A percentile compares a stretch with the other conserved stretches of the same genome.
phyloP scores from a whole-genome alignment of 2,329 filamentous ascomycete species.

The Lecanoromycetidae sp. region DNA sequence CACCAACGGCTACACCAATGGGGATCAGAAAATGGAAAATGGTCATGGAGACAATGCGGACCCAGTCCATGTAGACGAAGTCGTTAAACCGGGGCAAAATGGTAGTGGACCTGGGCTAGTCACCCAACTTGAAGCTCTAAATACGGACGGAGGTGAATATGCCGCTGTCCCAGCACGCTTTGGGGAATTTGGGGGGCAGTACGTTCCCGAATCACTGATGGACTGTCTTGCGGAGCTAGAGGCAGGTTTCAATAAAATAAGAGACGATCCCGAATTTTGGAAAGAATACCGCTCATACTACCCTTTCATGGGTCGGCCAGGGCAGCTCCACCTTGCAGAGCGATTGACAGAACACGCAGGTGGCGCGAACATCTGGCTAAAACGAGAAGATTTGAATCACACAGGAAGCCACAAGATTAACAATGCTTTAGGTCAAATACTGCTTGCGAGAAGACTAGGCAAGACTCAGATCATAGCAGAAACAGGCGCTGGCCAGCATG shows the following conservation, averaged over 20 bases:
- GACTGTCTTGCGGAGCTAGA: conserved; percentile 88
- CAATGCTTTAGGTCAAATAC: conserved; percentile 87
- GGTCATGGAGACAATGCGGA: conserved; percentile 47
- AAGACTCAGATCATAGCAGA: conserved; percentile 98
- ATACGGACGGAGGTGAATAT: conserved; percentile 41
- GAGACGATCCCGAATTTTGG: conserved; percentile 86
- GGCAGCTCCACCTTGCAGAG: conserved; percentile 78
- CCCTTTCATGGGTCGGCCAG: conserved; percentile 91
- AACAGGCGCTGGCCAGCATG: conserved; percentile 93
- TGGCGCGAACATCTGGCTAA: conserved; percentile 93
- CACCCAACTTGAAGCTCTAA: conserved; percentile 75
- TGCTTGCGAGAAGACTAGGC: conserved; percentile 72
- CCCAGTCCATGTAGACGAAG: conserved; percentile 54
- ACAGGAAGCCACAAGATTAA: conserved; percentile 91
- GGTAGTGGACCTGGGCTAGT: conserved; percentile 55
- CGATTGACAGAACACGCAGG: conserved; percentile 79
- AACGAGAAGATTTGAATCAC: conserved; percentile 45
- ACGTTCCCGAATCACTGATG: conserved; percentile 95
- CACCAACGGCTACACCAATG: conserved; percentile 23
- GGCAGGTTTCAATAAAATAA: conserved; percentile 75
- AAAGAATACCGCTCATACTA: conserved; percentile 94
- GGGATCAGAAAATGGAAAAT: conserved; percentile 27
- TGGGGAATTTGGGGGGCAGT: conserved; percentile 92
- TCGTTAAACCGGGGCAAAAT: conserved; percentile 48
- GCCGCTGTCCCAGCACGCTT: conserved; percentile 69